Conservation (phyloP, 164 flowering plant species). For the Aristolochia fimbriata region DNA sequence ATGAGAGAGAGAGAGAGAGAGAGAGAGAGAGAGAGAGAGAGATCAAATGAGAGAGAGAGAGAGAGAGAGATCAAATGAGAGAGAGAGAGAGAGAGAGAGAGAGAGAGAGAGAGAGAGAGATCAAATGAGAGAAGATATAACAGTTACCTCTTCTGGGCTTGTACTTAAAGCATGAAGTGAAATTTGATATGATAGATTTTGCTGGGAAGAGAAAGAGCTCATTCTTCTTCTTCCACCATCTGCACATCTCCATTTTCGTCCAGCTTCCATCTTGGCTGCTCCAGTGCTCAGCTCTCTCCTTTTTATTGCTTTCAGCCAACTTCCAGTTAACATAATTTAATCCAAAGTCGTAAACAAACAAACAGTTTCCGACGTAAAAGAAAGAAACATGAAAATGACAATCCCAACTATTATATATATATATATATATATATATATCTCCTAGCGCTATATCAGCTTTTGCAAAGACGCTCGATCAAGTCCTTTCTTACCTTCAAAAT, state of each 20-base stretch:
- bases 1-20: too few relatives aligned
- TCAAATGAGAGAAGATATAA: too few relatives aligned
- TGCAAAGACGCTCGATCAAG: too few relatives aligned
- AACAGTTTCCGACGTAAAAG: conserved; percentile 3
- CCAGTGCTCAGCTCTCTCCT: background rate
- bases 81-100: background rate
- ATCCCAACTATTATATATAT: too few relatives aligned
- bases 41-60: background rate
- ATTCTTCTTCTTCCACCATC: conserved; percentile 6
- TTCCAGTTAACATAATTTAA: background rate
- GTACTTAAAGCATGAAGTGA: background rate
- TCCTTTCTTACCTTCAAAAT: too few relatives aligned
- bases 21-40: background rate
- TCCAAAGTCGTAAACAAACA: background rate
- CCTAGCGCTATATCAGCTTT: too few relatives aligned
- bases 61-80: background rate
- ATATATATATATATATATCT: too few relatives aligned
- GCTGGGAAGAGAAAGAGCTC: conserved; percentile 1
- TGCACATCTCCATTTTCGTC: conserved; percentile 3
- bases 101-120: background rate
- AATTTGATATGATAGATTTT: background rate
- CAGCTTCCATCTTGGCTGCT: background rate
- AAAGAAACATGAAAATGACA: background rate
- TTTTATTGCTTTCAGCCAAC: background rate
- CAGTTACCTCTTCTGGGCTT: conserved; percentile 2